Percentiles rank a stretch among this genome's conserved stretches.
Evolutionary conservation across 768 basidiomycete genomes (phyloP).

Genomic region (Tremella yokohamensis): DNA sequence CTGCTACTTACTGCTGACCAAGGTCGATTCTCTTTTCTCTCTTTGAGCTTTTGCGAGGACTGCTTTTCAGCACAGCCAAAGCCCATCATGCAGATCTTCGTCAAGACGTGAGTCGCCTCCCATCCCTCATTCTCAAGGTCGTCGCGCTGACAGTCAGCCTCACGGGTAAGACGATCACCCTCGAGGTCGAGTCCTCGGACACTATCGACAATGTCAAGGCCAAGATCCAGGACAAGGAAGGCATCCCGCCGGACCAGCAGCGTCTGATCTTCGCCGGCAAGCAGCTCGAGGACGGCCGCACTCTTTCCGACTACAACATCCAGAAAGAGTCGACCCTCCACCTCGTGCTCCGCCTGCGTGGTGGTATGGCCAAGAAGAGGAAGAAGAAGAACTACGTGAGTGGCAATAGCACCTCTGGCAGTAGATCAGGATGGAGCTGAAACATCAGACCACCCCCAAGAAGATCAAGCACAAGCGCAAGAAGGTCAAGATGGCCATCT

Average conservation of each 20-base stretch:
- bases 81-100: slow-evolving; percentile 62
- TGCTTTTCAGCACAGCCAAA: slow-evolving; percentile 9
- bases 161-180: slow-evolving; percentile 97
- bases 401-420: slow-evolving; percentile 19
- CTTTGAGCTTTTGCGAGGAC: slow-evolving; percentile 5
- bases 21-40: background rate
- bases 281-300: slow-evolving; percentile 98
- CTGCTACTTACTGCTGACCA: background rate
- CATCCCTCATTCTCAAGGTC: background rate
- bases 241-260: slow-evolving; percentile 75
- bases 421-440: background rate
- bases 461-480: slow-evolving; percentile 99
- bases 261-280: slow-evolving; percentile 99
- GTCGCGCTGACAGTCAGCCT: slow-evolving; percentile 58
- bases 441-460: slow-evolving; percentile 72
- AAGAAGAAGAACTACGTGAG: slow-evolving; percentile 99
- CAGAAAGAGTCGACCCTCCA: slow-evolving; percentile 99
- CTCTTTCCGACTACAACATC: slow-evolving; percentile 57
- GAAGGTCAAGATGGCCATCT: slow-evolving; percentile 99
- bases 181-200: slow-evolving; percentile 95
- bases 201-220: slow-evolving; percentile 98
- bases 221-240: slow-evolving; percentile 97
- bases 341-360: slow-evolving; percentile 92
- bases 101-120: slow-evolving; percentile 34
- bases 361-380: slow-evolving; percentile 95